Conservation (phyloP, 345 rosid genomes). For the Trapa incisa region DNA sequence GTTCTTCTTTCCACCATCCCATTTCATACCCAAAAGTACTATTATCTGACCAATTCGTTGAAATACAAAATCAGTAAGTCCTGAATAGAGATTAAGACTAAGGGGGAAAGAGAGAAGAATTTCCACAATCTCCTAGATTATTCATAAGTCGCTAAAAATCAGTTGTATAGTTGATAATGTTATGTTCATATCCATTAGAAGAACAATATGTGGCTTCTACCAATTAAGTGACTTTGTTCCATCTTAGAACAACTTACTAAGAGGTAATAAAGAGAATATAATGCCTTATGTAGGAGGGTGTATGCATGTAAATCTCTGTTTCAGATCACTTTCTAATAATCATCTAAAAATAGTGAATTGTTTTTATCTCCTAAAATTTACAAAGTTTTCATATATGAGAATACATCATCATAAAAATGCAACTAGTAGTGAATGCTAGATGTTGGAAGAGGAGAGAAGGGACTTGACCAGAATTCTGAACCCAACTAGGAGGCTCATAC, state of each 20-base stretch:
- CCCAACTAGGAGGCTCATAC: slow-evolving; percentile 80
- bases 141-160: not conserved
- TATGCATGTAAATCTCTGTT: too few relatives aligned
- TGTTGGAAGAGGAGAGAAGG: not conserved
- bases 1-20: slow-evolving; percentile 99
- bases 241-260: too few relatives aligned
- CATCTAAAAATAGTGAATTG: too few relatives aligned
- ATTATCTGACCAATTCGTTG: slow-evolving; percentile 26
- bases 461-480: slow-evolving; percentile 37
- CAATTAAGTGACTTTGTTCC: too few relatives aligned
- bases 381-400: not conserved
- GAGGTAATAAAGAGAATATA: too few relatives aligned
- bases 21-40: slow-evolving; percentile 63
- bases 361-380: too few relatives aligned
- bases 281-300: too few relatives aligned
- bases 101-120: not conserved
- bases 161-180: too few relatives aligned
- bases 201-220: too few relatives aligned
- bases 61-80: not conserved
- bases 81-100: not conserved
- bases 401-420: not conserved
- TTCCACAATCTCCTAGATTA: not conserved
- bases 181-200: too few relatives aligned
- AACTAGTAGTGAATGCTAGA: not conserved
- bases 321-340: too few relatives aligned